Evolutionary conservation across 78 protist genomes (phyloP).

Genomic region (Planoprotostelium fungivorum): DNA sequence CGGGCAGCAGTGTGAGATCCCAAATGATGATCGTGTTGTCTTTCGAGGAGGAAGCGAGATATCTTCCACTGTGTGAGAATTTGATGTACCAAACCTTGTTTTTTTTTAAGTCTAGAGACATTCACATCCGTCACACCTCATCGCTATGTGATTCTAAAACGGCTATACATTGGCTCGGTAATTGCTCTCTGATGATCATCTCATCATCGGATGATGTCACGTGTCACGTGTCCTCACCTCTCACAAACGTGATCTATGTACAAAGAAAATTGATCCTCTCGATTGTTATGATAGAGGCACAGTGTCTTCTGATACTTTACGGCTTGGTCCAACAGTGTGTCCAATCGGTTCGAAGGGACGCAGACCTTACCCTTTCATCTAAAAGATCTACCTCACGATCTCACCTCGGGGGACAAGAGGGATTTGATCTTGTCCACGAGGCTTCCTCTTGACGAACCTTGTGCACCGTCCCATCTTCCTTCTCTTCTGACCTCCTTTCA

Average conservation of each 20-base stretch:
- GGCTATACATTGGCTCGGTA: slow-evolving; percentile 27
- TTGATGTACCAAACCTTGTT: slow-evolving; percentile 53
- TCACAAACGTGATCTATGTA: slow-evolving; percentile 57
- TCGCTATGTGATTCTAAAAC: slow-evolving; percentile 69
- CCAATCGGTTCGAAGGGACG: slow-evolving; percentile 62
- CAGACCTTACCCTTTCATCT: too few relatives aligned
- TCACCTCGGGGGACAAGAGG: neutral
- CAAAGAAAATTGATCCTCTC: slow-evolving; percentile 18
- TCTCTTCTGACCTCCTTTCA: neutral
- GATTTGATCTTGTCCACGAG: neutral
- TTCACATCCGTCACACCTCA: slow-evolving; percentile 23
- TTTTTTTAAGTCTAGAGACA: neutral
- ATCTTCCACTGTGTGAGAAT: slow-evolving; percentile 62
- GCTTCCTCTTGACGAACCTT: neutral
- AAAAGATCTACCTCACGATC: too few relatives aligned
- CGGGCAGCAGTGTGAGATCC: slow-evolving; percentile 37
- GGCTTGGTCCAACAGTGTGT: slow-evolving; percentile 66
- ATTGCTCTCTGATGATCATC: slow-evolving; percentile 25
- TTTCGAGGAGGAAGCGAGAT: slow-evolving; percentile 71
- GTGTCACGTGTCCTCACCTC: neutral
- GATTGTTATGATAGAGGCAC: slow-evolving; percentile 65
- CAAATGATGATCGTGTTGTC: slow-evolving; percentile 67
- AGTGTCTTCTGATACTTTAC: slow-evolving; percentile 30
- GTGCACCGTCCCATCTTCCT: neutral
- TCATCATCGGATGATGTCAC: neutral